These are phyloP conservation scores for Capsicum chinense DNA, from an alignment of 257 asterid species.

Conservation along the genomic window DNA sequence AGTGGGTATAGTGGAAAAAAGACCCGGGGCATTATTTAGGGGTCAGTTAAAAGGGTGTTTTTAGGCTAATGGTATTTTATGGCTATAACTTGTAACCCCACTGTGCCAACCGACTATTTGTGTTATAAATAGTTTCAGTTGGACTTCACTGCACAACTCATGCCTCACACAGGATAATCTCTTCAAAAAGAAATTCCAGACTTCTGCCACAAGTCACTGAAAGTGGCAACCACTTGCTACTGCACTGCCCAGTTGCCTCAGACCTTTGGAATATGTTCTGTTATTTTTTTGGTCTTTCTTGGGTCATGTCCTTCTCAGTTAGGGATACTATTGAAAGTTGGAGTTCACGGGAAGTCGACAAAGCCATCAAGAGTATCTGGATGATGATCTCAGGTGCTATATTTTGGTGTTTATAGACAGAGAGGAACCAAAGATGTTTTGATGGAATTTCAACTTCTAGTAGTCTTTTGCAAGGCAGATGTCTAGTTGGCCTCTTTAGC, in stretches of 20 bases:
- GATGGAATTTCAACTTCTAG: neutral
- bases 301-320: neutral
- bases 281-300: neutral
- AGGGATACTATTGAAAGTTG: constrained; percentile 2
- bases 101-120: too few species aligned
- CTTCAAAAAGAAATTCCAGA: too few species aligned
- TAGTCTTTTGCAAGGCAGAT: neutral
- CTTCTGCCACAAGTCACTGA: neutral
- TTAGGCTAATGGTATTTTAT: neutral
- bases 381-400: neutral
- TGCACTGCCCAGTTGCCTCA: neutral
- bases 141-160: too few species aligned
- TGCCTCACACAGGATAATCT: too few species aligned
- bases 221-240: constrained; percentile 5
- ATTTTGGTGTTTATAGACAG: neutral
- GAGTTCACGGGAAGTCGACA: neutral
- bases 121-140: too few species aligned
- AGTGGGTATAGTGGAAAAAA: neutral
- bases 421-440: neutral
- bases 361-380: neutral
- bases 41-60: neutral
- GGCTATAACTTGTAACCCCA: too few species aligned
- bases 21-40: neutral
- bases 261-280: neutral
- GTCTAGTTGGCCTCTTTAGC: neutral